Conservation (phyloP, 257 asterid species). For the Nemophila menziesii region DNA sequence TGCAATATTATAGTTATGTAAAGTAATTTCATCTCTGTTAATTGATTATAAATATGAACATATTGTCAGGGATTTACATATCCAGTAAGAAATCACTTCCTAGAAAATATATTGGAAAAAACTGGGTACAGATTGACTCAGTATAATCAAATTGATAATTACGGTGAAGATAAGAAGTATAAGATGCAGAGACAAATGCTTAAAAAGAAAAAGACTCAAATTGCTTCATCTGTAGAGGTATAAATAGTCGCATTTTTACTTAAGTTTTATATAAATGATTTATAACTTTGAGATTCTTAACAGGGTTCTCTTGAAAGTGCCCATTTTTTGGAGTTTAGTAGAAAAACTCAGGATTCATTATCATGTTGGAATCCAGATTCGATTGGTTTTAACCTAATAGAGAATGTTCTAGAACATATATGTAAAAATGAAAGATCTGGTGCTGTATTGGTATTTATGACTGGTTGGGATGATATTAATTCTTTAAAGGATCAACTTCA, state of each 20-base stretch:
- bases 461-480: slow-evolving; percentile 99
- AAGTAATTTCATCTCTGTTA: neutral
- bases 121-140: slow-evolving; percentile 68
- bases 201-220: slow-evolving; percentile 74
- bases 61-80: slow-evolving; percentile 71
- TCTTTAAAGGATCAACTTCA: slow-evolving; percentile 84
- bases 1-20: slow-evolving; percentile 4
- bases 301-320: slow-evolving; percentile 76
- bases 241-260: slow-evolving; percentile 8
- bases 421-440: slow-evolving; percentile 82
- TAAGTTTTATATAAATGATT: neutral
- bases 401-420: slow-evolving; percentile 72
- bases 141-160: slow-evolving; percentile 81
- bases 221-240: slow-evolving; percentile 93
- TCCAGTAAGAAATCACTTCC: slow-evolving; percentile 68
- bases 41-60: too few species aligned
- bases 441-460: slow-evolving; percentile 88
- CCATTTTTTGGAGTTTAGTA: slow-evolving; percentile 46
- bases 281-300: slow-evolving; percentile 20
- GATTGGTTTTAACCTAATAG: slow-evolving; percentile 89
- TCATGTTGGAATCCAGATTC: slow-evolving; percentile 97
- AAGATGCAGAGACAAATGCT: slow-evolving; percentile 82
- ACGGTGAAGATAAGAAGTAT: slow-evolving; percentile 93
- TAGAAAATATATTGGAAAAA: slow-evolving; percentile 69
- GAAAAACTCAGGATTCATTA: slow-evolving; percentile 49